phyloP scores from a whole-genome alignment of 257 asterid genomes.

The Vinca minor region DNA sequence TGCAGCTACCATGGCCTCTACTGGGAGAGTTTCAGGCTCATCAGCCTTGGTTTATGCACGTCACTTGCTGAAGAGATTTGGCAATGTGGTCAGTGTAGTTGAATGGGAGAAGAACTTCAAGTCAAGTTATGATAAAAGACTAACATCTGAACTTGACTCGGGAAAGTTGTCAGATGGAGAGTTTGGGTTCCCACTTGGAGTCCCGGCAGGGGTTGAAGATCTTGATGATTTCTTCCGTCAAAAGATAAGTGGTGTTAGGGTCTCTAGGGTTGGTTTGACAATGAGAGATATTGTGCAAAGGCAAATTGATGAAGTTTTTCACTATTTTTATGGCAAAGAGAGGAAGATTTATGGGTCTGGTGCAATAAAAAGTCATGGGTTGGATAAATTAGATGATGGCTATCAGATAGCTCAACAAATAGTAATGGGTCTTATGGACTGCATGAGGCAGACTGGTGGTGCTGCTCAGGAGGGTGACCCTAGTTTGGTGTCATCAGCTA shows the following conservation, averaged over 20 bases:
- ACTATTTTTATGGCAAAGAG: constrained; percentile 59
- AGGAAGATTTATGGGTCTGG: constrained; percentile 56
- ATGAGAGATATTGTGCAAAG: constrained; percentile 87
- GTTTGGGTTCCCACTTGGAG: constrained; percentile 75
- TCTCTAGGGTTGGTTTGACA: constrained; percentile 73
- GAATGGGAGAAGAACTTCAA: constrained; percentile 86
- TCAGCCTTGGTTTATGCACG: constrained; percentile 66
- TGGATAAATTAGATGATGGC: constrained; percentile 66
- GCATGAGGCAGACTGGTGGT: constrained; percentile 99
- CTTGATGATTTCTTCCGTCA: constrained; percentile 88
- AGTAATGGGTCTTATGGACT: constrained; percentile 79
- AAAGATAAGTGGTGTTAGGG: constrained; percentile 70
- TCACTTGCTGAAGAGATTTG: constrained; percentile 62
- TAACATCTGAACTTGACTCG: constrained; percentile 71
- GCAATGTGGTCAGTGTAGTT: constrained; percentile 55
- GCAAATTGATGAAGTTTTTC: constrained; percentile 70
- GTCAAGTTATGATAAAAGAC: constrained; percentile 73
- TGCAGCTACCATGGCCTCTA: constrained; percentile 57
- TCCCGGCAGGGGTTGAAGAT: constrained; percentile 88
- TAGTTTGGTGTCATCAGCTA: constrained; percentile 81
- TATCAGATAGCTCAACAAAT: constrained; percentile 71
- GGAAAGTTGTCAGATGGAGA: constrained; percentile 74
- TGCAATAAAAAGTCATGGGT: constrained; percentile 42
- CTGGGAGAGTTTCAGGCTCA: constrained; percentile 67
- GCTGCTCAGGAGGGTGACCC: constrained; percentile 99